Percentiles rank a stretch among this genome's conserved stretches.
These are phyloP conservation scores for Alternaria brassicicola DNA, from an alignment of 2,329 filamentous ascomycete genomes.

Conservation along the genomic window DNA sequence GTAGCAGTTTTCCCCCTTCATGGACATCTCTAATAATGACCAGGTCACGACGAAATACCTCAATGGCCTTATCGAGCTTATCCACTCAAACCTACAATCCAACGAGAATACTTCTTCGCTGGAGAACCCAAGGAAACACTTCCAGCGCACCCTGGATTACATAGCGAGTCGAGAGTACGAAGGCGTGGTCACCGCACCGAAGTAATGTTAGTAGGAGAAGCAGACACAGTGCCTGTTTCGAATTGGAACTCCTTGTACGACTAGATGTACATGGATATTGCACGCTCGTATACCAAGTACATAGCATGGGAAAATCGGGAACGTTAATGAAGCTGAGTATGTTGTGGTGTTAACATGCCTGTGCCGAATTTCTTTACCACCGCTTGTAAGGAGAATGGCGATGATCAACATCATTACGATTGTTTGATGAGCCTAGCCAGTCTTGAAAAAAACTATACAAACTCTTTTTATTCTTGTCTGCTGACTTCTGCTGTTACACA, in stretches of 20 bases:
- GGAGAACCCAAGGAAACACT: constrained; percentile 91
- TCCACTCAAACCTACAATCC: constrained; percentile 91
- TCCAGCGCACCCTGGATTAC: constrained; percentile 92
- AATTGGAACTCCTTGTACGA: constrained; percentile 14
- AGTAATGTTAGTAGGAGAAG: constrained; percentile 39
- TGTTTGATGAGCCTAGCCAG: too few relatives aligned
- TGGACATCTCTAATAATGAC: constrained; percentile 10
- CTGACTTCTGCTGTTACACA: too few relatives aligned
- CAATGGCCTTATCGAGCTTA: constrained; percentile 96
- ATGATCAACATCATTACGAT: background rate
- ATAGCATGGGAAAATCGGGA: constrained; percentile 16
- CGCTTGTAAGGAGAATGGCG: background rate
- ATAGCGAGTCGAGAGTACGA: constrained; percentile 92
- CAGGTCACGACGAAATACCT: constrained; percentile 94
- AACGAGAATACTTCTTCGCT: constrained; percentile 82
- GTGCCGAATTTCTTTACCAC: background rate
- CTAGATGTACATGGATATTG: constrained; percentile 10
- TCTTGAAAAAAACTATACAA: too few relatives aligned
- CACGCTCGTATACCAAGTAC: constrained; percentile 13
- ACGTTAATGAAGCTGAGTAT: constrained; percentile 2
- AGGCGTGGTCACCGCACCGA: constrained; percentile 76
- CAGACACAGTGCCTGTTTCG: background rate
- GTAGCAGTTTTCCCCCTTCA: constrained; percentile 27
- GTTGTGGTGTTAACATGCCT: background rate
- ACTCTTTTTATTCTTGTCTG: too few relatives aligned